A percentile compares a stretch with the other conserved stretches of the same genome.
Conservation (phyloP, 1,284 basidiomycete species). For the Moniliella sp. region DNA sequence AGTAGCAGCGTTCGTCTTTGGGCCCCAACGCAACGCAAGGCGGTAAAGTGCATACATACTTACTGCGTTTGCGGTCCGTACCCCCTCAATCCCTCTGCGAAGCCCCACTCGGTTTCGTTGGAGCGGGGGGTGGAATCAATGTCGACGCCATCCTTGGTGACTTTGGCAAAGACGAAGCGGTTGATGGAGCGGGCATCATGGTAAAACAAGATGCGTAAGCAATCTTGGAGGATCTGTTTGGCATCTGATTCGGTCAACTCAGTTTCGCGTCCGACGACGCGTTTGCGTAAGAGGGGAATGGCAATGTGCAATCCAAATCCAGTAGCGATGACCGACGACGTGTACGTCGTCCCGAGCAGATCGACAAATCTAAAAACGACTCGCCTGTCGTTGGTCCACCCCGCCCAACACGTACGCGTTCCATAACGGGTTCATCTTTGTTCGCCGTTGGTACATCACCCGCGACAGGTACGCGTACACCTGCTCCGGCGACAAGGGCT, state of each 20-base stretch:
- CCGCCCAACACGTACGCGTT: slow-evolving; percentile 75
- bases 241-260: slow-evolving; percentile 59
- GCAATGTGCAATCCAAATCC: slow-evolving; percentile 90
- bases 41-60: too few species aligned
- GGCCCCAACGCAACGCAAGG: too few species aligned
- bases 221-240: slow-evolving; percentile 54
- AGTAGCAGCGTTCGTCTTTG: too few species aligned
- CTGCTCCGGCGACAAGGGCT: slow-evolving; percentile 63
- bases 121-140: slow-evolving; percentile 63
- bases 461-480: slow-evolving; percentile 80
- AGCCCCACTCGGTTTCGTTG: slow-evolving; percentile 63
- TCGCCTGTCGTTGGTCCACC: slow-evolving; percentile 11
- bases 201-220: slow-evolving; percentile 88
- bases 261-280: slow-evolving; percentile 60
- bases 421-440: slow-evolving; percentile 83
- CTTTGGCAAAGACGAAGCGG: slow-evolving; percentile 80
- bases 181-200: slow-evolving; percentile 85
- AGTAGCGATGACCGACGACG: slow-evolving; percentile 78
- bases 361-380: slow-evolving; percentile 60
- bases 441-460: slow-evolving; percentile 70
- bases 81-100: slow-evolving; percentile 73
- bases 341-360: slow-evolving; percentile 84
- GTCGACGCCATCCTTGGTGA: slow-evolving; percentile 53
- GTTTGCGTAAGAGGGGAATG: slow-evolving; percentile 69
- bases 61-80: slow-evolving; percentile 33